These are phyloP conservation scores for Ophiostoma himal-ulmi DNA, from an alignment of 2,329 filamentous ascomycete genomes.

Conservation along the genomic window DNA sequence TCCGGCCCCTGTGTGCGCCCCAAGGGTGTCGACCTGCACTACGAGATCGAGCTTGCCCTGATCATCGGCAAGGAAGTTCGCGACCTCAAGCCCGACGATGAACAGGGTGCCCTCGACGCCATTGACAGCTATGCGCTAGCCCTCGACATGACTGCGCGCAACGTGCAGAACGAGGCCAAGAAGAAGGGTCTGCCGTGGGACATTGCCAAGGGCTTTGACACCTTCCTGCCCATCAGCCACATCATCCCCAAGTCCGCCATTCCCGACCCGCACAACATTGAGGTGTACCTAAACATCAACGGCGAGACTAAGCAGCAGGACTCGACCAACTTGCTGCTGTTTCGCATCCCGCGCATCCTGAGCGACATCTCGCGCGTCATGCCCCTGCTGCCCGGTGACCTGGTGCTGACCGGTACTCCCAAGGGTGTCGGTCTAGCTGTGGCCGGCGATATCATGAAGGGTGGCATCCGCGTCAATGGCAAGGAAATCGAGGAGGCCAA, in stretches of 20 bases:
- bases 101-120: conserved; percentile 68
- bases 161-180: conserved; percentile 94
- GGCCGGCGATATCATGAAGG: conserved; percentile 80
- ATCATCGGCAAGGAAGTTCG: conserved; percentile 76
- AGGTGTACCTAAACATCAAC: conserved; percentile 83
- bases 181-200: conserved; percentile 93
- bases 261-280: conserved; percentile 78
- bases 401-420: conserved; percentile 93
- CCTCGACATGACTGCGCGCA: conserved; percentile 97
- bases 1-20: conserved; percentile 73
- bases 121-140: conserved; percentile 82
- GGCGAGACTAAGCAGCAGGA: conserved; percentile 71
- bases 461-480: conserved; percentile 71
- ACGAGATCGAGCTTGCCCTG: conserved; percentile 89
- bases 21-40: conserved; percentile 78
- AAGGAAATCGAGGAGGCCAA: conserved; percentile 78
- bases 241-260: conserved; percentile 75
- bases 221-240: conserved; percentile 82
- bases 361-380: conserved; percentile 92
- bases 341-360: conserved; percentile 78
- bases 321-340: conserved; percentile 90
- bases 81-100: conserved; percentile 69
- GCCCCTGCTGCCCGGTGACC: conserved; percentile 85
- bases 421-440: conserved; percentile 87
- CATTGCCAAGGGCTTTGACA: conserved; percentile 96